phyloP scores from a whole-genome alignment of 1,139 yeast genomes.

The Barnettozyma hawaiiensis region DNA sequence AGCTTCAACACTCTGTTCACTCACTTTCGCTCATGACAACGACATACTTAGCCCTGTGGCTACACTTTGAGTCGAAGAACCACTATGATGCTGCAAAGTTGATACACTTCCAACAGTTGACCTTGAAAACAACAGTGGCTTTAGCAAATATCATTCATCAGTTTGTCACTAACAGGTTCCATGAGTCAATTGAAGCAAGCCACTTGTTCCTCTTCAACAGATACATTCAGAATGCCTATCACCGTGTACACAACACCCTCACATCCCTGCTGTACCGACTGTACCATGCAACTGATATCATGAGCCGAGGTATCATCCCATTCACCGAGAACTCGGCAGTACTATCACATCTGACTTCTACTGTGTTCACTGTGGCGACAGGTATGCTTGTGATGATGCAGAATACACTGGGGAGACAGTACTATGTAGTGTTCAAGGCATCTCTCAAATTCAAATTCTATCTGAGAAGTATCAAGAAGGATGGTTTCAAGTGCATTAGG shows the following conservation, averaged over 20 bases:
- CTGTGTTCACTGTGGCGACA: slow-evolving; percentile 12
- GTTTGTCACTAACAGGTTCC: slow-evolving; percentile 14
- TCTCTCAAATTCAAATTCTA: slow-evolving; percentile 21
- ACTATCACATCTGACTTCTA: slow-evolving; percentile 6
- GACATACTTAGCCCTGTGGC: slow-evolving; percentile 16
- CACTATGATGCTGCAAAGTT: slow-evolving; percentile 13
- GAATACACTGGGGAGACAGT: slow-evolving; percentile 17
- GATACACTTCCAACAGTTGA: slow-evolving; percentile 9
- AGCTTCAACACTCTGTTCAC: slow-evolving; percentile 16
- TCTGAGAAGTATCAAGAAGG: slow-evolving; percentile 20
- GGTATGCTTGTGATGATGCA: slow-evolving; percentile 20
- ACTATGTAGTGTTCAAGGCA: slow-evolving; percentile 23
- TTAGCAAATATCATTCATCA: slow-evolving; percentile 15
- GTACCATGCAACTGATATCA: slow-evolving; percentile 19
- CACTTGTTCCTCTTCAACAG: slow-evolving; percentile 17
- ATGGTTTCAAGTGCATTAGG: slow-evolving; percentile 22
- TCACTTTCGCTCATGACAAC: slow-evolving; percentile 17
- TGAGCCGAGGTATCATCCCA: slow-evolving; percentile 16
- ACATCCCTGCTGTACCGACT: slow-evolving; percentile 16
- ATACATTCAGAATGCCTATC: slow-evolving; percentile 16
- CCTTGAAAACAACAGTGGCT: slow-evolving; percentile 9
- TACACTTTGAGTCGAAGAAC: slow-evolving; percentile 19
- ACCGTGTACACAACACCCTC: slow-evolving; percentile 15
- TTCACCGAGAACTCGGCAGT: not conserved
- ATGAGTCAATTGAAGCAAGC: slow-evolving; percentile 13